Evolutionary conservation across 805 yeast genomes (phyloP).

Genomic region (Pichia heedii): DNA sequence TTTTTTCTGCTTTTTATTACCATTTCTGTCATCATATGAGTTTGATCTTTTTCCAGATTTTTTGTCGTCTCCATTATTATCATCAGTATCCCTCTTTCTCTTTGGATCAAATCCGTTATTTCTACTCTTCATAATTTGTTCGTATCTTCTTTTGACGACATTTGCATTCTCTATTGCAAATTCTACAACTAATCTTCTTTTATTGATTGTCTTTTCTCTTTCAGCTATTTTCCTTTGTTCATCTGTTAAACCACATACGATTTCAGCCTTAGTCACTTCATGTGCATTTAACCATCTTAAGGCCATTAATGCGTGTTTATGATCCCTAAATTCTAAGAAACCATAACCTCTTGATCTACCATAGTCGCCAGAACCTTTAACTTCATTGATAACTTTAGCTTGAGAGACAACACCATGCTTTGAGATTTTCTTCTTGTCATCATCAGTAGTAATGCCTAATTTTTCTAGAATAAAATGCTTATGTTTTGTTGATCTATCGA

Average conservation of each 20-base stretch:
- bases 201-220: constrained; percentile 40
- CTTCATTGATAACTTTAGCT: constrained; percentile 87
- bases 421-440: constrained; percentile 48
- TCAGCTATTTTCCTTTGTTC: constrained; percentile 53
- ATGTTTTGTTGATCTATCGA: constrained; percentile 64
- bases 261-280: constrained; percentile 63
- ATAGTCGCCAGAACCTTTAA: constrained; percentile 73
- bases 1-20: constrained; percentile 13
- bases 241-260: constrained; percentile 58
- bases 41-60: constrained; percentile 22
- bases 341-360: constrained; percentile 98
- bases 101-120: constrained; percentile 16
- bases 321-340: constrained; percentile 87
- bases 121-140: constrained; percentile 36
- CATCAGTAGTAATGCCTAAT: constrained; percentile 30
- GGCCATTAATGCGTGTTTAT: constrained; percentile 89
- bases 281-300: constrained; percentile 96
- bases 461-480: constrained; percentile 33
- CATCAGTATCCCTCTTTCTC: constrained; percentile 17
- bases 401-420: constrained; percentile 88
- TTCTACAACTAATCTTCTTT: constrained; percentile 81
- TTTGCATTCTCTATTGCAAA: constrained; percentile 95
- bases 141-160: constrained; percentile 84
- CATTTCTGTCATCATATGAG: constrained; percentile 16
- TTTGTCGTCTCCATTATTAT: constrained; percentile 8